These are phyloP conservation scores for Ophiostoma ulmi DNA, from an alignment of 2,329 filamentous ascomycete genomes.

Conservation along the genomic window DNA sequence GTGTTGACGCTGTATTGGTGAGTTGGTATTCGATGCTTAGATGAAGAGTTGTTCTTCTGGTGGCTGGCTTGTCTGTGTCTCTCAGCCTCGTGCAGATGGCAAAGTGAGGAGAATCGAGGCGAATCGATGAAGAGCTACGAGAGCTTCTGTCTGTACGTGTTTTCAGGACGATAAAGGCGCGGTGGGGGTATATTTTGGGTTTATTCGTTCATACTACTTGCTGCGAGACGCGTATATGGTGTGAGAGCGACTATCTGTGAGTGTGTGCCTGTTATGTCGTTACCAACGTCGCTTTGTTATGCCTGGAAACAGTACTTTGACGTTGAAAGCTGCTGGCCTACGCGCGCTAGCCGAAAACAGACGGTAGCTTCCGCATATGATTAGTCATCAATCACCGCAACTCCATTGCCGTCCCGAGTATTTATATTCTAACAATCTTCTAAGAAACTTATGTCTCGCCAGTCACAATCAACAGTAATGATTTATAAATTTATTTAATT, in stretches of 20 bases:
- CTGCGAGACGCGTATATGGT: background rate
- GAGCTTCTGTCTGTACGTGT: background rate
- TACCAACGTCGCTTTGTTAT: background rate
- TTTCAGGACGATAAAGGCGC: background rate
- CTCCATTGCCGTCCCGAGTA: background rate
- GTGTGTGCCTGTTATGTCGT: background rate
- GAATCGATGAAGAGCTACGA: background rate
- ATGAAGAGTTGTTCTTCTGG: background rate
- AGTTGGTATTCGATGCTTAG: background rate
- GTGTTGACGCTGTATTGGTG: background rate
- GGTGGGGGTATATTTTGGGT: background rate
- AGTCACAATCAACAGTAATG: background rate
- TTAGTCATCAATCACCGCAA: background rate
- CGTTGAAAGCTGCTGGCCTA: background rate
- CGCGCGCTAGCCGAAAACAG: slow-evolving; percentile 2
- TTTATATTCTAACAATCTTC: no score
- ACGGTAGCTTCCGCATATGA: background rate
- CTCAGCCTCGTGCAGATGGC: background rate
- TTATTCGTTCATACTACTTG: background rate
- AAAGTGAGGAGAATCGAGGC: background rate
- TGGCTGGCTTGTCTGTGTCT: background rate
- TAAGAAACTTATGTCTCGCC: background rate
- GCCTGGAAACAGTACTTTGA: background rate
- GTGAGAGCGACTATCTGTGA: background rate
- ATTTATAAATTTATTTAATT: background rate